phyloP scores from a whole-genome alignment of 2,329 filamentous ascomycete genomes.

The Penicillium brevicompactum region DNA sequence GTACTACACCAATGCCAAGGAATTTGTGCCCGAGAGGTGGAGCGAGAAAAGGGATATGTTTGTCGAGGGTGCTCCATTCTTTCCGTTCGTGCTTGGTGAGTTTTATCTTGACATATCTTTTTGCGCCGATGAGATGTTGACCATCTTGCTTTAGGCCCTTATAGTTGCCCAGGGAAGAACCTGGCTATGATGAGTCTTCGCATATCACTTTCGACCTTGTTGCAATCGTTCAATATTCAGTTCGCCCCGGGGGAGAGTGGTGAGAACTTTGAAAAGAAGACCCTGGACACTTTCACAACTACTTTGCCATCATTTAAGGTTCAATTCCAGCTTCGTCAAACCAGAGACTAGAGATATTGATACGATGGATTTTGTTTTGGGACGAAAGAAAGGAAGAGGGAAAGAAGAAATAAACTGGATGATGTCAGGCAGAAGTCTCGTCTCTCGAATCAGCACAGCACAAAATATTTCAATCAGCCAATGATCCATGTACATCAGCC shows the following conservation, averaged over 20 bases:
- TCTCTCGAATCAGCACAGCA: no score
- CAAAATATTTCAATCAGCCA: no score
- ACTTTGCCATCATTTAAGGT: not conserved
- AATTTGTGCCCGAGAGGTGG: slow-evolving; percentile 38
- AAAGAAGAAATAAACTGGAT: no score
- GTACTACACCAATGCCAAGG: slow-evolving; percentile 18
- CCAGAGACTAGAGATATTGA: not conserved
- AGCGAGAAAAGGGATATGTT: slow-evolving; percentile 20
- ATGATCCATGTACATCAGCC: no score
- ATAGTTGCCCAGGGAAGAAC: slow-evolving; percentile 34
- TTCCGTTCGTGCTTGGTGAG: slow-evolving; percentile 28
- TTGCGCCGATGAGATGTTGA: not conserved
- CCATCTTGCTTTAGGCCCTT: slow-evolving; percentile 19
- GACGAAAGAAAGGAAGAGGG: no score
- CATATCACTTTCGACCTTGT: slow-evolving; percentile 1
- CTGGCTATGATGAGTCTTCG: slow-evolving; percentile 31
- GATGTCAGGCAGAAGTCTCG: no score
- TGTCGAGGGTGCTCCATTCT: slow-evolving; percentile 25
- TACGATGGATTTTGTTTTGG: no score
- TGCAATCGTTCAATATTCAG: not conserved
- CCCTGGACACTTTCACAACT: slow-evolving; percentile 7
- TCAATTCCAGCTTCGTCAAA: slow-evolving; percentile 7
- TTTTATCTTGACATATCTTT: not conserved
- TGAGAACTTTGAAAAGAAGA: not conserved
- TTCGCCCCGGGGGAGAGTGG: slow-evolving; percentile 1